Evolutionary conservation across 2,329 filamentous ascomycete genomes (phyloP).

Genomic region (Ascochyta pisi): DNA sequence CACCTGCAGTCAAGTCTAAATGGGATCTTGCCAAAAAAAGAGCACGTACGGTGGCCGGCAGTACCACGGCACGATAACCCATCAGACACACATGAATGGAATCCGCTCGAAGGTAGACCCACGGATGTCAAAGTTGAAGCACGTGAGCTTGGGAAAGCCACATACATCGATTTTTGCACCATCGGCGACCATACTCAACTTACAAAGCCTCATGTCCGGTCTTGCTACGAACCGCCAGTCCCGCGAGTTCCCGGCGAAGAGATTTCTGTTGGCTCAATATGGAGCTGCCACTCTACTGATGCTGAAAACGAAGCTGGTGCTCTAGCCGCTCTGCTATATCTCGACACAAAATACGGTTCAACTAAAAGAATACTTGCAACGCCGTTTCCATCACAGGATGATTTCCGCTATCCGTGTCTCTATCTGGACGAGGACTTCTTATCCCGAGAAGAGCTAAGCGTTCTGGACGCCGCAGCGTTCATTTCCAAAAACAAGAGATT

Average conservation of each 20-base stretch:
- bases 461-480: conserved; percentile 2
- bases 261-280: not conserved
- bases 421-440: conserved; percentile 46
- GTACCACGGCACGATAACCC: conserved; percentile 27
- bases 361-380: conserved; percentile 28
- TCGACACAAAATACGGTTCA: conserved; percentile 33
- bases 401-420: conserved; percentile 41
- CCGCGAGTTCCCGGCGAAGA: conserved; percentile 13
- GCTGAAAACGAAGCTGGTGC: conserved; percentile 32
- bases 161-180: conserved; percentile 36
- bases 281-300: not conserved
- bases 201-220: not conserved
- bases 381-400: conserved; percentile 32
- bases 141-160: conserved; percentile 20
- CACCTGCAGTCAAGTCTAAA: not conserved
- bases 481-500: conserved; percentile 16
- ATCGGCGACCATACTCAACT: not conserved
- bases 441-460: conserved; percentile 16
- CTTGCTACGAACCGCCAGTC: not conserved
- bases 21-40: not conserved
- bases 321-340: conserved; percentile 42
- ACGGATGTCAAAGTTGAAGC: conserved; percentile 9
- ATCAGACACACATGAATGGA: conserved; percentile 33
- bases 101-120: conserved; percentile 25
- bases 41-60: conserved; percentile 16